A percentile compares a stretch with the other conserved stretches of the same genome.
Conservation (phyloP, 2,329 filamentous ascomycete species). For the Alternaria sp. region DNA sequence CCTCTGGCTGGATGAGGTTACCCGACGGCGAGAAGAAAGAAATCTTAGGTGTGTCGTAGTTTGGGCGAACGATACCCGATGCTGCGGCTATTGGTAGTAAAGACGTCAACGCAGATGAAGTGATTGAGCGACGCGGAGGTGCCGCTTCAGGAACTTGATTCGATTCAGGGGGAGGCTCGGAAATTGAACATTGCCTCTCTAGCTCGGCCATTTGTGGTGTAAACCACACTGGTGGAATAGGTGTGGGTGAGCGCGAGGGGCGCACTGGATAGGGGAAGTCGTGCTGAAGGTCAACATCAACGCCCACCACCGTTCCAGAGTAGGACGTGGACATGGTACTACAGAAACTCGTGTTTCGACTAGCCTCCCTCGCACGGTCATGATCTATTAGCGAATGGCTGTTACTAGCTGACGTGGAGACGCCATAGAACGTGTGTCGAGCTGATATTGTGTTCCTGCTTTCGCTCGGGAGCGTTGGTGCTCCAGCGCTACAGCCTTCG, state of each 20-base stretch:
- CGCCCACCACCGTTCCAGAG: conserved; percentile 47
- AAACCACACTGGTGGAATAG: conserved; percentile 38
- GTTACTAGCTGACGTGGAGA: conserved; percentile 28
- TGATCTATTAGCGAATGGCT: conserved; percentile 30
- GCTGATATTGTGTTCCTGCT: conserved; percentile 33
- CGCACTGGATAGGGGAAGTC: conserved; percentile 22
- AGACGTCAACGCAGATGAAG: conserved; percentile 48
- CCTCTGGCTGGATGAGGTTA: conserved; percentile 43
- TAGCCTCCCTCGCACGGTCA: conserved; percentile 29
- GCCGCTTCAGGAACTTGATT: conserved; percentile 10
- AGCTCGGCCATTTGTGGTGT: conserved; percentile 35
- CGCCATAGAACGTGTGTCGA: conserved; percentile 36
- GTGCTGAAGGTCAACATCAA: conserved; percentile 47
- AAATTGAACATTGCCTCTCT: conserved; percentile 24
- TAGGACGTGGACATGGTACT: conserved; percentile 48
- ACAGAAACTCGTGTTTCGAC: conserved; percentile 45
- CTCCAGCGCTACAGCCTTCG: conserved; percentile 22
- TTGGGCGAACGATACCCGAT: conserved; percentile 46
- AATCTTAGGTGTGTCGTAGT: conserved; percentile 38
- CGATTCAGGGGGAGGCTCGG: conserved; percentile 21
- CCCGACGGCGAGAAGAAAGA: conserved; percentile 50
- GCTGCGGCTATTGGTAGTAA: conserved; percentile 51
- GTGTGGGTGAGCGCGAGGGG: conserved; percentile 36
- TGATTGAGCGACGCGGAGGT: conserved; percentile 33
- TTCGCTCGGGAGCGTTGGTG: conserved; percentile 23